Conservation (phyloP, 2,329 filamentous ascomycete species). For the Ascochyta koolunga region DNA sequence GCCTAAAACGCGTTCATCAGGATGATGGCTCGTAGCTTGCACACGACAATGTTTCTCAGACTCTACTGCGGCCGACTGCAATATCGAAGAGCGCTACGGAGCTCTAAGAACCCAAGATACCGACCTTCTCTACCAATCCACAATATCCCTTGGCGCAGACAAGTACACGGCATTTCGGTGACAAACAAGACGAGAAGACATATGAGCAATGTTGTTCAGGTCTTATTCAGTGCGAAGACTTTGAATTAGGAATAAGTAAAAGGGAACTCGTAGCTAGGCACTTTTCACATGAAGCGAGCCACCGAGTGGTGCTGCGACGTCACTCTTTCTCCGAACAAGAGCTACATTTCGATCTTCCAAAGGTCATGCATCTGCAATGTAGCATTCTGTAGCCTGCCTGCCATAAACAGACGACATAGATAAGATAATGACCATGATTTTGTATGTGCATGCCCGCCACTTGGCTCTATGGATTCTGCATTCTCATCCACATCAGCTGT, state of each 20-base stretch:
- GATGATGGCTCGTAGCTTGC: background rate
- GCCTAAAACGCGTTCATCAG: background rate
- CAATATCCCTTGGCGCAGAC: background rate
- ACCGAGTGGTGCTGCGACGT: background rate
- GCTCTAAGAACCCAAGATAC: background rate
- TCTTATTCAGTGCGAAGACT: background rate
- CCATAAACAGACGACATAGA: too few species aligned
- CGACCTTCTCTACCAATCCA: background rate
- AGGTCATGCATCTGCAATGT: too few species aligned
- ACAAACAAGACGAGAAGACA: background rate
- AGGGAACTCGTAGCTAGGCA: background rate
- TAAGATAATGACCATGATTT: too few species aligned
- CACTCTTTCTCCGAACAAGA: too few species aligned
- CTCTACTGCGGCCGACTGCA: background rate
- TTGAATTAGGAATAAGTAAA: background rate
- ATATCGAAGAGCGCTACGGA: background rate
- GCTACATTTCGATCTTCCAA: too few species aligned
- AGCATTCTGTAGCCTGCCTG: background rate
- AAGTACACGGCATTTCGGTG: background rate
- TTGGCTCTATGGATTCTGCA: background rate
- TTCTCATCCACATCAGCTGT: too few species aligned
- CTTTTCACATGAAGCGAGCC: background rate
- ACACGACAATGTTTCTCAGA: background rate
- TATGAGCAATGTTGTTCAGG: background rate
- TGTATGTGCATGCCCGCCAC: background rate